Evolutionary conservation across 1,284 basidiomycete species (phyloP).

Genomic region (Trichosporon sp.): DNA sequence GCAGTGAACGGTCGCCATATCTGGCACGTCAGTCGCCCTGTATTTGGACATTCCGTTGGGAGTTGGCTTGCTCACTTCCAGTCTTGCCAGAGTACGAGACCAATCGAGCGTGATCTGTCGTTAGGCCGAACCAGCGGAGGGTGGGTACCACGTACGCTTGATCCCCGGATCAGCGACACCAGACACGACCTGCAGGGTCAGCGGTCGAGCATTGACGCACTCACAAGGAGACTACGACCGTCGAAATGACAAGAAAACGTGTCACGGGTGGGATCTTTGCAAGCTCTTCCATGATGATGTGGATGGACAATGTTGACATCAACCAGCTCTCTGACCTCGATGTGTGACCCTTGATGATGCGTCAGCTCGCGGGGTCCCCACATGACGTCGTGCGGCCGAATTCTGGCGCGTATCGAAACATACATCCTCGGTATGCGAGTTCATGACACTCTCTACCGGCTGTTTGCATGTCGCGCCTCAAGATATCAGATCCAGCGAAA

Average conservation of each 20-base stretch:
- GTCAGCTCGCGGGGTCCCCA: background rate
- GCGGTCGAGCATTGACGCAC: background rate
- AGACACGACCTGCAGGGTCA: background rate
- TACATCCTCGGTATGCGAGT: no score
- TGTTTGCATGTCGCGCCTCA: background rate
- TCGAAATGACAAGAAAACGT: slow-evolving; percentile 8
- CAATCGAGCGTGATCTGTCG: background rate
- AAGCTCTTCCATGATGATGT: background rate
- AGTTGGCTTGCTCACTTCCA: background rate
- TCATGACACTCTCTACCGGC: no score
- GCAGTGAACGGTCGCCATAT: slow-evolving; percentile 50
- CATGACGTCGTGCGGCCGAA: background rate
- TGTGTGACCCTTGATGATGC: background rate
- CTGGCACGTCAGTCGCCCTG: slow-evolving; percentile 12
- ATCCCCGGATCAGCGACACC: background rate
- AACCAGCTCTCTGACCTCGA: no score
- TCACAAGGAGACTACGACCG: slow-evolving; percentile 18
- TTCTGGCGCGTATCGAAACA: no score
- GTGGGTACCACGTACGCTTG: background rate
- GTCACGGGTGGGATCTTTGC: slow-evolving; percentile 20
- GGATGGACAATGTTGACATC: background rate
- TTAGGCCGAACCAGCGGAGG: background rate
- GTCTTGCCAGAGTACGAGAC: background rate
- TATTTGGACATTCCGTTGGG: no score
- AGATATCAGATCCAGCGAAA: background rate